Evolutionary conservation across 139 green algal species (phyloP).

Genomic region (Micractinium conductrix): DNA sequence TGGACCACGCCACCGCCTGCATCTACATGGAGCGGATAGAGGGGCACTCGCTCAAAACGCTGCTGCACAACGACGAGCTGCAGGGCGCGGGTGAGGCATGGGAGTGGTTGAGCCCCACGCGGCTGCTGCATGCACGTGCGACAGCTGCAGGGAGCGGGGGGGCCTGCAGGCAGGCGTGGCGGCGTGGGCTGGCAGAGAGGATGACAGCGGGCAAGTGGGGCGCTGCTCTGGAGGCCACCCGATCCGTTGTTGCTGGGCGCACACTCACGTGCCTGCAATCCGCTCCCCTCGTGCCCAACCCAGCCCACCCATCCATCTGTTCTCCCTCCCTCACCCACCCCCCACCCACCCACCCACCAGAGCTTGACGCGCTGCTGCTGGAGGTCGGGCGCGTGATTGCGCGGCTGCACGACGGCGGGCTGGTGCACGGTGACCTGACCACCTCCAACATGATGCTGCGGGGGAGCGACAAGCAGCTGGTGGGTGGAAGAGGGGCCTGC

Average conservation of each 20-base stretch:
- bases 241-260: too few species aligned
- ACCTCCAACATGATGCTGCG: conserved; percentile 89
- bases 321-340: neutral
- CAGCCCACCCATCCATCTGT: too few species aligned
- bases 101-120: too few species aligned
- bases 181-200: too few species aligned
- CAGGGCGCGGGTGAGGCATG: conserved; percentile 31
- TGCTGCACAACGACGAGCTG: conserved; percentile 41
- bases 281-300: too few species aligned
- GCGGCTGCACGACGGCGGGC: conserved; percentile 85
- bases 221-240: too few species aligned
- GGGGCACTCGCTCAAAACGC: conserved; percentile 70
- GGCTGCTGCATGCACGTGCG: neutral
- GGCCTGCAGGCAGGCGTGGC: too few species aligned
- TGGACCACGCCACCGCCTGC: conserved; percentile 60
- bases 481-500: neutral
- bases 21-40: conserved; percentile 79
- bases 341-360: too few species aligned
- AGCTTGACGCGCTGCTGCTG: conserved; percentile 50
- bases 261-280: too few species aligned
- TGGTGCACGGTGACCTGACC: conserved; percentile 94
- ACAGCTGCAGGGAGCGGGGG: too few species aligned
- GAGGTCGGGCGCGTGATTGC: conserved; percentile 77
- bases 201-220: too few species aligned
- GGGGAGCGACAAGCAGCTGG: neutral